These are phyloP conservation scores for Lentinus tigrinus DNA, from an alignment of 768 basidiomycete genomes.

Conservation along the genomic window DNA sequence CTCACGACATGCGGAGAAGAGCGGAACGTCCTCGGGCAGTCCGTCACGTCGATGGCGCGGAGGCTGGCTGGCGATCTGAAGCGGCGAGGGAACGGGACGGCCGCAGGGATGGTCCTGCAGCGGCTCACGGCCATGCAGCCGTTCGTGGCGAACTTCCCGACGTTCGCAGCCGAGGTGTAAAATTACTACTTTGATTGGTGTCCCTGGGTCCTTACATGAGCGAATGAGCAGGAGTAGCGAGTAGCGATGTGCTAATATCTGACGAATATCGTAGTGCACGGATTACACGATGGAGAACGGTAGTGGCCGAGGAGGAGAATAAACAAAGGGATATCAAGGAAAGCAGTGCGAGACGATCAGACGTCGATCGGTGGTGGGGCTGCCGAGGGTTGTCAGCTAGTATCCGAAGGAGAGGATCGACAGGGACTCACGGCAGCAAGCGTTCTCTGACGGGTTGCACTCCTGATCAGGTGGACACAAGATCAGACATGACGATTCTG, in stretches of 20 bases:
- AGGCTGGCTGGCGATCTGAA: conserved; percentile 65
- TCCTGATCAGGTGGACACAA: conserved; percentile 66
- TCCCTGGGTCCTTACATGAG: not conserved
- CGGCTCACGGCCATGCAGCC: conserved; percentile 58
- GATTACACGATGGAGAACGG: conserved; percentile 29
- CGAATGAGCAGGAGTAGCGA: not conserved
- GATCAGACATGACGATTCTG: conserved; percentile 65
- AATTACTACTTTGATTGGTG: not conserved
- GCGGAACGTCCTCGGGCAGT: conserved; percentile 54
- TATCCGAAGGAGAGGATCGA: not conserved
- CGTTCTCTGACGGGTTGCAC: conserved; percentile 67
- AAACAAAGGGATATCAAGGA: not conserved
- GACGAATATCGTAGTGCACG: not conserved
- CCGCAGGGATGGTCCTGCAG: conserved; percentile 54
- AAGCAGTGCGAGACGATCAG: conserved; percentile 25
- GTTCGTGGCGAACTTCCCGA: conserved; percentile 75
- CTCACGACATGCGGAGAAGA: conserved; percentile 52
- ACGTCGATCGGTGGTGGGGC: conserved; percentile 49
- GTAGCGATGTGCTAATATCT: conserved; percentile 4
- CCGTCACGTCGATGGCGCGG: conserved; percentile 62
- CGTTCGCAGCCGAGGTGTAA: conserved; percentile 45
- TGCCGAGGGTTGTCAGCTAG: conserved; percentile 24
- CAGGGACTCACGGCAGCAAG: conserved; percentile 72
- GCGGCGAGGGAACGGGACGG: conserved; percentile 45
- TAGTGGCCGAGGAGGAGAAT: conserved; percentile 19